A percentile compares a stretch with the other conserved stretches of the same genome.
These are phyloP conservation scores for Trichoderma pleuroti DNA, from an alignment of 2,329 filamentous ascomycete species.

Conservation along the genomic window DNA sequence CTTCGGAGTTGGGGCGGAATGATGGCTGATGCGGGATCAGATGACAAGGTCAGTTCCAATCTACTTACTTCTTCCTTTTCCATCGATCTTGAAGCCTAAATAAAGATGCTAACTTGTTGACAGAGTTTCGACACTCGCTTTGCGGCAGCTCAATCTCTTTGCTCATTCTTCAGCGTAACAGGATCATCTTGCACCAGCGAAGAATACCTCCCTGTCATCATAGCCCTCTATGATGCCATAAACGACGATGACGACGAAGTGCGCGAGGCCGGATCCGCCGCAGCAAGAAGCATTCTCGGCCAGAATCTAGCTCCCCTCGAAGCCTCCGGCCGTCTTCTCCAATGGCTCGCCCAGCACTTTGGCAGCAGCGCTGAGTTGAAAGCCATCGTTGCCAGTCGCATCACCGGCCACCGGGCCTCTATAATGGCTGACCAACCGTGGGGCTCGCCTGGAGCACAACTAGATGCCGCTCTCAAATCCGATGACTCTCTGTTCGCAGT, in stretches of 20 bases:
- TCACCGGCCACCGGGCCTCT: slow-evolving; percentile 31
- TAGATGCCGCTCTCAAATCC: slow-evolving; percentile 46
- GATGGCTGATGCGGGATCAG: slow-evolving; percentile 46
- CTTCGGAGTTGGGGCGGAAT: slow-evolving; percentile 47
- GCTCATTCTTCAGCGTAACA: slow-evolving; percentile 43
- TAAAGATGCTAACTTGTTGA: background rate
- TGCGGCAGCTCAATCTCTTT: slow-evolving; percentile 55
- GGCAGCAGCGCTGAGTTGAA: slow-evolving; percentile 36
- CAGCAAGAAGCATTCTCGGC: slow-evolving; percentile 46
- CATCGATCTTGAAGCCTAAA: background rate
- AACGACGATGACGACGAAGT: slow-evolving; percentile 93
- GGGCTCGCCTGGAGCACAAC: slow-evolving; percentile 36
- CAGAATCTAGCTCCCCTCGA: slow-evolving; percentile 45
- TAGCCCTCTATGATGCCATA: slow-evolving; percentile 70
- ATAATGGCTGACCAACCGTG: slow-evolving; percentile 14
- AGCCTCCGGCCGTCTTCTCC: slow-evolving; percentile 44
- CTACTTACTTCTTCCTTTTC: background rate
- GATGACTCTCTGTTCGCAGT: slow-evolving; percentile 74
- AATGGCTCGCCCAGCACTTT: slow-evolving; percentile 40
- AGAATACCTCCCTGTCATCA: slow-evolving; percentile 52
- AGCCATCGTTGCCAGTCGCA: slow-evolving; percentile 40
- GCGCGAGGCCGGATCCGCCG: slow-evolving; percentile 58
- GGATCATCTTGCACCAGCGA: slow-evolving; percentile 25
- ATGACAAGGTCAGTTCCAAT: slow-evolving; percentile 41
- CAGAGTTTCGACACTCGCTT: slow-evolving; percentile 64